phyloP scores from a whole-genome alignment of 257 asterid genomes.

The Fraxinus pennsylvanica region DNA sequence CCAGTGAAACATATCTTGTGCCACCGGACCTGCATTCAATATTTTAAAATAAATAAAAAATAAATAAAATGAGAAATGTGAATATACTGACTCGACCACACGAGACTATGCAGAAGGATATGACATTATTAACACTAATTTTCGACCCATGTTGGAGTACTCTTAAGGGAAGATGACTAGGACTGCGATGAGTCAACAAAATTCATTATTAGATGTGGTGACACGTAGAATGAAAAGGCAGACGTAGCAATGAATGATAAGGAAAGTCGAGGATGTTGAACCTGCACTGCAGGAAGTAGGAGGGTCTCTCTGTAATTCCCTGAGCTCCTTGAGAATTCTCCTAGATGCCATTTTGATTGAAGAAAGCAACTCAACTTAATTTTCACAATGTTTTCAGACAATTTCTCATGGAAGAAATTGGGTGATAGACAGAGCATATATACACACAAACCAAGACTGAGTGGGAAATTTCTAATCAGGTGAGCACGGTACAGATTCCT shows the following conservation, averaged over 20 bases:
- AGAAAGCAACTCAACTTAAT: background rate
- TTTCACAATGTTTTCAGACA: background rate
- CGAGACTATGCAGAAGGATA: too few species aligned
- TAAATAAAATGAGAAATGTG: background rate
- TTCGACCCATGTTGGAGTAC: background rate
- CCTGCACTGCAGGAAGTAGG: constrained; percentile 97
- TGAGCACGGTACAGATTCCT: constrained; percentile 48
- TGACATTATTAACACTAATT: background rate
- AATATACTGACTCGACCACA: background rate
- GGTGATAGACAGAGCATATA: constrained; percentile 30
- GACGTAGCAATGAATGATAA: background rate
- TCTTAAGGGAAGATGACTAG: background rate
- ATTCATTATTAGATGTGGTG: too few species aligned
- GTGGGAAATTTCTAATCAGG: constrained; percentile 17
- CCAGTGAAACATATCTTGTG: constrained; percentile 85
- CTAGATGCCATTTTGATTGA: constrained; percentile 65
- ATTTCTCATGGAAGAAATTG: background rate
- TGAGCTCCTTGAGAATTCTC: constrained; percentile 81
- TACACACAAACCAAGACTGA: constrained; percentile 5
- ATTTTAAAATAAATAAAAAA: background rate
- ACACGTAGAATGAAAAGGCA: too few species aligned
- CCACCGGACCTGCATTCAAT: constrained; percentile 63
- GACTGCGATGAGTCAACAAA: too few species aligned
- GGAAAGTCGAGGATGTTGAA: constrained; percentile 9
- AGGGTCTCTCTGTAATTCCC: constrained; percentile 88